Evolutionary conservation across 345 rosid genomes (phyloP), one percentile per base, ranked within the genome.

Genomic region (Citrus trifoliata): DNA sequence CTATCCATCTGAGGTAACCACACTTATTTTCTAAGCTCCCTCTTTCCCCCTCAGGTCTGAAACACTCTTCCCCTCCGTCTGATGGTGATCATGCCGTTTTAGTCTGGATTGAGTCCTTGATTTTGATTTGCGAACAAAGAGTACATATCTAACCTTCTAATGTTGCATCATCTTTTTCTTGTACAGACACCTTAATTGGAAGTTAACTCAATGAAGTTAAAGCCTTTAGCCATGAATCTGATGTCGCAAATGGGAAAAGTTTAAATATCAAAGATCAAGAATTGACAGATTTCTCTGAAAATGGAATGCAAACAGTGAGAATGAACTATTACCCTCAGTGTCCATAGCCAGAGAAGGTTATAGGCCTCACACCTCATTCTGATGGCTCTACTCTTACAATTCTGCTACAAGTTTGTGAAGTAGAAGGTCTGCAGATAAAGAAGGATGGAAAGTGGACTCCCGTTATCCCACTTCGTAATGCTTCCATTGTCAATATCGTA

Each of bases 301-400:
- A 78, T 42, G 65, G 58, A 13, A 46, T 59, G 48, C 80, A 79
- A 62, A 0, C 82, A 59, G 67, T 71, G 61, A 79, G 80, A 61
- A 70, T 75, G 56, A 86, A 83, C 72, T 86, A 10, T 68, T 86
- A 86, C 21, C 85, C 87, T n/a, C 80, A 82, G 18, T 84, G 87
- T 42, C 79, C 77, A 32, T 10, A 83, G 27, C 80, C 87, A 6
- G 82, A 82, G 7, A 70, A 80, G 40, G 85, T 76, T n/a, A 75
- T 84, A 4, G 84, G 84, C 42, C 64, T 78, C 19, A 64, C 79
- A 7, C 77, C 88, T 56, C 86, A 85, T 62, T 82, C 82, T 1
- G 88, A 85, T 73, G 67, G 63, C 55, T 6, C 58, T 0, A 81
- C 56, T 32, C 71, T 85, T 13, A 82, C 85, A 10, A 67, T 82